A percentile compares a stretch with the other conserved stretches of the same genome.
Evolutionary conservation across 139 green algal genomes (phyloP).

Genomic region (Deuterostichococcus epilithicus): DNA sequence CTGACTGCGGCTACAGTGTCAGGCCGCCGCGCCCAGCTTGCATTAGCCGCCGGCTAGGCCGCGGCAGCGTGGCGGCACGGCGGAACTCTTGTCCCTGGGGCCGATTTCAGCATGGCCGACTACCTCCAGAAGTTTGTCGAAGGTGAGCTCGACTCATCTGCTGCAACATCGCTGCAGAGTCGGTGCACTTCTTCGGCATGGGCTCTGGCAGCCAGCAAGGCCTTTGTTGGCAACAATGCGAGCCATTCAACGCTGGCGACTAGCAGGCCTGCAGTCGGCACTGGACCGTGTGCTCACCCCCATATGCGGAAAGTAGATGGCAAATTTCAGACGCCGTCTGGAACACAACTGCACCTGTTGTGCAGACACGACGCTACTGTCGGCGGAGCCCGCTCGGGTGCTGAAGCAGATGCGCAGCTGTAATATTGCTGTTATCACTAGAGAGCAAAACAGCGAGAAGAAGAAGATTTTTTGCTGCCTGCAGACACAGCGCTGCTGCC

Average conservation of each 20-base stretch:
- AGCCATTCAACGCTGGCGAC: too few species aligned
- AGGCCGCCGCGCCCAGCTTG: too few species aligned
- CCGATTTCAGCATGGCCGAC: conserved; percentile 17
- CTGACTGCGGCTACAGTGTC: too few species aligned
- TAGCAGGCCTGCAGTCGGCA: too few species aligned
- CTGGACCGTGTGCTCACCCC: too few species aligned
- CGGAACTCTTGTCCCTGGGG: too few species aligned
- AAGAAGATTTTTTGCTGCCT: not conserved
- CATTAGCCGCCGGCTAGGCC: too few species aligned
- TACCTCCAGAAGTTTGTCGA: conserved; percentile 57
- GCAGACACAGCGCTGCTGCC: conserved; percentile 46
- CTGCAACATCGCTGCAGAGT: not conserved
- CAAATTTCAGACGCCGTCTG: not conserved
- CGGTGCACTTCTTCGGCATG: conserved; percentile 11
- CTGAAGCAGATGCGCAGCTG: conserved; percentile 48
- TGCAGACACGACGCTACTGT: conserved; percentile 42
- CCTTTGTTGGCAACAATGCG: too few species aligned
- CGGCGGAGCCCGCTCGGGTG: conserved; percentile 49
- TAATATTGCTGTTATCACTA: too few species aligned
- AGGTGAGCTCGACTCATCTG: conserved; percentile 12
- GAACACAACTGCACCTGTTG: not conserved
- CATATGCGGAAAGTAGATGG: not conserved
- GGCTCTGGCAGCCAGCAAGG: too few species aligned
- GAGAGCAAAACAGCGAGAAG: not conserved
- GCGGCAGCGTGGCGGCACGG: too few species aligned